Conservation (phyloP, 2,329 filamentous ascomycete genomes). For the Lasiodiplodia gonubiensis region DNA sequence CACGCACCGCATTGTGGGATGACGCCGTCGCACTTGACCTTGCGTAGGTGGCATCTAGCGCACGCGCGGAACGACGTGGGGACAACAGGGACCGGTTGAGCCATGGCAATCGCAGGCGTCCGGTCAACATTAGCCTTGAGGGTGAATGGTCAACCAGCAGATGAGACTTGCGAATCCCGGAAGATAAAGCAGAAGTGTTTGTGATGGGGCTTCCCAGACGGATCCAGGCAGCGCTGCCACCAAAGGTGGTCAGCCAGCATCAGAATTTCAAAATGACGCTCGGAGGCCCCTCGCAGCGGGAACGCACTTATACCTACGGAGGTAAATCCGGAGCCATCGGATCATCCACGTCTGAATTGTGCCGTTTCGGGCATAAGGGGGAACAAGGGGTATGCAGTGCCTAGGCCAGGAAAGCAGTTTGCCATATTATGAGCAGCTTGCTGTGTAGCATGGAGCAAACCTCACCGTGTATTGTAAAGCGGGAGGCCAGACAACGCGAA, state of each 20-base stretch:
- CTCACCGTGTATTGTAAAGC: not conserved
- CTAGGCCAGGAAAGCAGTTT: not conserved
- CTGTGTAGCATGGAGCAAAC: not conserved
- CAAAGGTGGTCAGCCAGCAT: not conserved
- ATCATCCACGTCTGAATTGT: not conserved
- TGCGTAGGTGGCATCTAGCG: slow-evolving; percentile 1
- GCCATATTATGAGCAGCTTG: not conserved
- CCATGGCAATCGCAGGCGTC: slow-evolving; percentile 13
- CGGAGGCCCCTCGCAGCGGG: slow-evolving; percentile 4
- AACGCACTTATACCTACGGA: not conserved
- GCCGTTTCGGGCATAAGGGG: not conserved
- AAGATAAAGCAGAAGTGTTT: not conserved
- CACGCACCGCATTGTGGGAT: slow-evolving; percentile 13
- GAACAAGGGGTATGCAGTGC: not conserved
- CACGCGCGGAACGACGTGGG: slow-evolving; percentile 8
- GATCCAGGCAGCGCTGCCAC: not conserved
- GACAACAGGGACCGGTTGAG: not conserved
- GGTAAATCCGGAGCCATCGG: slow-evolving; percentile 4
- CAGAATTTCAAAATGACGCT: not conserved
- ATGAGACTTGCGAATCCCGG: not conserved
- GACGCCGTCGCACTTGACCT: slow-evolving; percentile 7
- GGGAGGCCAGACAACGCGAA: not conserved
- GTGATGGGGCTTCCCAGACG: not conserved
- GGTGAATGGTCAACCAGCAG: slow-evolving; percentile 1
- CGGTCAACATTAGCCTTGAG: slow-evolving; percentile 2